A percentile compares a stretch with the other conserved stretches of the same genome.
Conservation (phyloP, 202 grass and related monocot species). For the Zoysia matrella region DNA sequence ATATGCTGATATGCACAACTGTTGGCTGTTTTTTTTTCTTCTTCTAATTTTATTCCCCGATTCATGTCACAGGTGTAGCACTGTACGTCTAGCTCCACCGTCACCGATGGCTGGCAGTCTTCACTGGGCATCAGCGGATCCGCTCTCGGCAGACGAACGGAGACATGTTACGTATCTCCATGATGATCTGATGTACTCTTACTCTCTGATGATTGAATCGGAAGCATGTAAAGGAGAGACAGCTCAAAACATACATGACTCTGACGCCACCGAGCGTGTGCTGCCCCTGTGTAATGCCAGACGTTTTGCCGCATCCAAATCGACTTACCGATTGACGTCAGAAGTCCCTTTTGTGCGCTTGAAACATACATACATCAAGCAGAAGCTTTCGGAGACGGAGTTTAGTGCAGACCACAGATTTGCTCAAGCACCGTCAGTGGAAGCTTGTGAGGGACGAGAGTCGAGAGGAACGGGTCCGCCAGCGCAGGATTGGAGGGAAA, state of each 20-base stretch:
- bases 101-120: neutral
- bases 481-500: too few species aligned
- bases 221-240: slow-evolving; percentile 2
- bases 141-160: neutral
- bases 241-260: neutral
- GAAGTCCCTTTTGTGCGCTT: too few species aligned
- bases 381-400: too few species aligned
- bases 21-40: neutral
- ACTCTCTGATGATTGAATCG: neutral
- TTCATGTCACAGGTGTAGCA: neutral
- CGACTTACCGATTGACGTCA: too few species aligned
- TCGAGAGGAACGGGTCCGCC: too few species aligned
- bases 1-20: neutral
- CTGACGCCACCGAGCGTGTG: neutral
- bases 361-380: too few species aligned
- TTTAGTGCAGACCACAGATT: too few species aligned
- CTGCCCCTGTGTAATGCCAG: neutral
- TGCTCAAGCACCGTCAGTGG: too few species aligned
- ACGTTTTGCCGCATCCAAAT: neutral
- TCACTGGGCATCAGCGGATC: neutral
- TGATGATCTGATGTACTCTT: neutral
- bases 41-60: neutral
- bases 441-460: too few species aligned
- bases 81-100: neutral
- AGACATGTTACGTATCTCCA: neutral